These are phyloP conservation scores for Thuja plicata DNA, from an alignment of 83 land plant species.

Conservation along the genomic window DNA sequence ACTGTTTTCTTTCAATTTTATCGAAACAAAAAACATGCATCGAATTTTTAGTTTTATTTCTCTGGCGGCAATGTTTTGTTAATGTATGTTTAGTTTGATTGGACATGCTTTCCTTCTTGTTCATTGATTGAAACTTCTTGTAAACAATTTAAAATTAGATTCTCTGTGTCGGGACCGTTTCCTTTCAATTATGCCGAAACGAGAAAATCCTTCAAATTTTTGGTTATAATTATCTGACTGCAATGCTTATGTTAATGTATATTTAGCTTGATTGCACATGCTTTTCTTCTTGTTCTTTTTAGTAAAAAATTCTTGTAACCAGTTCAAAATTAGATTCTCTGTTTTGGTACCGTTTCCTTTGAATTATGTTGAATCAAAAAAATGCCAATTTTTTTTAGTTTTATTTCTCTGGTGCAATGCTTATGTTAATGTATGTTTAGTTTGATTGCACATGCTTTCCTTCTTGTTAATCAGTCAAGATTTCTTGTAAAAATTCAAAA, in stretches of 20 bases:
- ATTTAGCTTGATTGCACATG: neutral
- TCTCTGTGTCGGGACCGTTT: neutral
- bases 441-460: neutral
- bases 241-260: neutral
- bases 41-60: neutral
- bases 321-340: neutral
- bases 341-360: too few relatives aligned
- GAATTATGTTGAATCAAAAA: too few relatives aligned
- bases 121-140: neutral
- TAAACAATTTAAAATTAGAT: neutral
- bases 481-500: too few relatives aligned
- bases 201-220: neutral
- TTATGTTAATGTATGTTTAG: neutral
- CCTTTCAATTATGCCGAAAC: too few relatives aligned
- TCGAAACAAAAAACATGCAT: neutral
- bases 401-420: neutral
- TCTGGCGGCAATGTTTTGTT: neutral
- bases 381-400: neutral
- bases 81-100: neutral
- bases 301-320: neutral
- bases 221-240: neutral
- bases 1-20: neutral
- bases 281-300: too few relatives aligned
- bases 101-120: neutral
- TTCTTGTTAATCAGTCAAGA: neutral